Conservation (phyloP, 2,329 filamentous ascomycete genomes). For the Cladophialophora carrionii region DNA sequence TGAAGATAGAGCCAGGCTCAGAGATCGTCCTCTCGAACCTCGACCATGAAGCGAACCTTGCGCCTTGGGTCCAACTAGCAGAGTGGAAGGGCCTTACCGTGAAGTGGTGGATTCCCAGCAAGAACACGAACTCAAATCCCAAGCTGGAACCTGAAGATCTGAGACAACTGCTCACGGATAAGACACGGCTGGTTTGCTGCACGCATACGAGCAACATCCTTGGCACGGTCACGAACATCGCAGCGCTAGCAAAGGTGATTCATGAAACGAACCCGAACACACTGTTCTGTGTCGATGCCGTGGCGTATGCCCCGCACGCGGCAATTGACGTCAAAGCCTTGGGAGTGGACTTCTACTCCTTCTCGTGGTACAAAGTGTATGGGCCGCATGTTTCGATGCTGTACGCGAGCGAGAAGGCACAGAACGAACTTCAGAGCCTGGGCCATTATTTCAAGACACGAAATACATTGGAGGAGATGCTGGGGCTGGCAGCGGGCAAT, state of each 20-base stretch:
- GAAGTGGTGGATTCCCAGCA: conserved; percentile 69
- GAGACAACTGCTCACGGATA: conserved; percentile 60
- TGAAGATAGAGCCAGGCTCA: conserved; percentile 60
- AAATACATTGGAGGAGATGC: conserved; percentile 65
- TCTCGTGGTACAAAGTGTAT: conserved; percentile 82
- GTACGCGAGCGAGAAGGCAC: conserved; percentile 64
- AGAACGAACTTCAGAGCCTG: conserved; percentile 59
- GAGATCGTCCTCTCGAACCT: conserved; percentile 72
- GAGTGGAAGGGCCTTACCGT: conserved; percentile 62
- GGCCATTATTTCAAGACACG: conserved; percentile 70
- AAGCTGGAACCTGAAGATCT: conserved; percentile 63
- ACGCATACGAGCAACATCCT: conserved; percentile 76
- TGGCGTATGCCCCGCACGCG: conserved; percentile 75
- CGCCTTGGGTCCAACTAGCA: conserved; percentile 72
- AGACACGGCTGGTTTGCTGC: conserved; percentile 69
- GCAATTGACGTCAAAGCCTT: conserved; percentile 68
- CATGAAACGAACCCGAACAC: conserved; percentile 55
- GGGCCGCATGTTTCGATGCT: conserved; percentile 74
- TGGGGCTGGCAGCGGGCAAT: conserved; percentile 68
- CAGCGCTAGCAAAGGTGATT: conserved; percentile 44
- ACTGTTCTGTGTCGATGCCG: conserved; percentile 73
- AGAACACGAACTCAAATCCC: conserved; percentile 61
- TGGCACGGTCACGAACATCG: conserved; percentile 64
- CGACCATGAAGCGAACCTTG: conserved; percentile 78
- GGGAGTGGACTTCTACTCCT: conserved; percentile 75